Conservation (phyloP, 2,329 filamentous ascomycete species). For the Nemania sp. region DNA sequence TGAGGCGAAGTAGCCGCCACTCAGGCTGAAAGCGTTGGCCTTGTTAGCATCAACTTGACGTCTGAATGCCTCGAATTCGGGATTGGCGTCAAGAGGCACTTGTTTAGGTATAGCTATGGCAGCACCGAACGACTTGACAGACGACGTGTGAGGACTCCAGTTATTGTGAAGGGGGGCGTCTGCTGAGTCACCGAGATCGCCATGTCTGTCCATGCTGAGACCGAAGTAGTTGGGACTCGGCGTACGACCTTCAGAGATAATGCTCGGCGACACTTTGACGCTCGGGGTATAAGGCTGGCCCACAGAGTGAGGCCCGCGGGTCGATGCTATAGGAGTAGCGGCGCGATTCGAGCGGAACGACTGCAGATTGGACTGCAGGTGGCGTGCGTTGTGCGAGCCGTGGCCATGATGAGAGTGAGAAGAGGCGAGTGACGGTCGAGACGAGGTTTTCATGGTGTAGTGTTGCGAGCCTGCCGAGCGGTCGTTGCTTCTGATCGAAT, state of each 20-base stretch:
- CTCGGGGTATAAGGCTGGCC: slow-evolving; percentile 58
- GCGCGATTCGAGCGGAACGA: slow-evolving; percentile 48
- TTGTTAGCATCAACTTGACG: slow-evolving; percentile 71
- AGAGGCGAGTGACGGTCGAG: slow-evolving; percentile 38
- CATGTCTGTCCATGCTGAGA: slow-evolving; percentile 65
- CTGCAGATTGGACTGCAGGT: slow-evolving; percentile 49
- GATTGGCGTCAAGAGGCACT: slow-evolving; percentile 73
- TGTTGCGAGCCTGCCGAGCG: slow-evolving; percentile 36
- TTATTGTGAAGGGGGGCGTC: slow-evolving; percentile 65
- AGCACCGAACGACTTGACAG: slow-evolving; percentile 70
- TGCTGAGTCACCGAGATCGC: slow-evolving; percentile 66
- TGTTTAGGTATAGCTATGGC: slow-evolving; percentile 70
- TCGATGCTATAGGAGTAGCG: slow-evolving; percentile 57
- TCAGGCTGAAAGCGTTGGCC: slow-evolving; percentile 54
- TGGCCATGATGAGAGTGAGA: slow-evolving; percentile 37
- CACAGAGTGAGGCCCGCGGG: slow-evolving; percentile 57
- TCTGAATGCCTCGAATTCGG: slow-evolving; percentile 80
- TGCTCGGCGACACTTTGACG: slow-evolving; percentile 47
- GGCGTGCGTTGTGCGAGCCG: slow-evolving; percentile 35
- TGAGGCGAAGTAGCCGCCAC: slow-evolving; percentile 51
- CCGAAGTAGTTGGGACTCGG: slow-evolving; percentile 89
- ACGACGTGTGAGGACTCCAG: slow-evolving; percentile 75
- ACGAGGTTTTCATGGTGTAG: slow-evolving; percentile 43
- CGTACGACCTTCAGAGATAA: slow-evolving; percentile 46
- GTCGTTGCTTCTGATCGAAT: slow-evolving; percentile 37